Base-by-base conservation (phyloP, 2,329 filamentous ascomycete genomes). In the Arthrocladium fulminans region DNA sequence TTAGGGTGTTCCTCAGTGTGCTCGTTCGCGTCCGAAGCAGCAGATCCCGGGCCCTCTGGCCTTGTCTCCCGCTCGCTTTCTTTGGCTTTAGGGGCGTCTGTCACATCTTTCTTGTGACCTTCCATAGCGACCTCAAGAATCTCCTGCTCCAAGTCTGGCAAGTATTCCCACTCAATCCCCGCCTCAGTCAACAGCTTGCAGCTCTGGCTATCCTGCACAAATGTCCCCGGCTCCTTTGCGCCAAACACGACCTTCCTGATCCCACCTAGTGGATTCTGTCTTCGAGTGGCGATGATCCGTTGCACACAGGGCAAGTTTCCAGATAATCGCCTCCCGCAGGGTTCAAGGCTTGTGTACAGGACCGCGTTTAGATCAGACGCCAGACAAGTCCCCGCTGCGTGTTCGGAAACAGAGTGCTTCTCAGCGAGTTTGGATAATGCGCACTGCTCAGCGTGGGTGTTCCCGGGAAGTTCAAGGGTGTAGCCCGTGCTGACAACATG, bases 371-470 rank as follows among this genome's bases (percentile, higher is more conserved):
- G 17, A 13, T 42, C 25, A 8, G 45, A 7, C 15, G 8, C 9
- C 6, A 84, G 59, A 12, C 73, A 65, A 15, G 69, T 60, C 12
- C 66, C 67, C 3, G 88, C 73, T 0, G 67, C 62, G 45, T 78
- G 76, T 55, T 84, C 81, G 0, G 73, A 53, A 4, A 65, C 51
- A 17, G 54, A 56, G 54, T 66, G 63, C 70, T 58, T 41, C 69
- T 60, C 19, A 2, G 66, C 67, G 41, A 66, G 68, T 55, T 98
- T 97, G 42, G 82, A 67, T 49, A 98, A 76, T 61, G 88, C 94
- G 65, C 84, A 90, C 69, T 98, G 88, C 64, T 98, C 92, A 2
- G 92, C 92, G 62, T 98, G 92, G 0, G 92, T 97, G 69, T 98
- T 98, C 35, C 90, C 92, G 0, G 81, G 75, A 3, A 89, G 79